These are phyloP conservation scores for Nymphaea colorata DNA, from an alignment of 164 flowering plant genomes.

Conservation along the genomic window DNA sequence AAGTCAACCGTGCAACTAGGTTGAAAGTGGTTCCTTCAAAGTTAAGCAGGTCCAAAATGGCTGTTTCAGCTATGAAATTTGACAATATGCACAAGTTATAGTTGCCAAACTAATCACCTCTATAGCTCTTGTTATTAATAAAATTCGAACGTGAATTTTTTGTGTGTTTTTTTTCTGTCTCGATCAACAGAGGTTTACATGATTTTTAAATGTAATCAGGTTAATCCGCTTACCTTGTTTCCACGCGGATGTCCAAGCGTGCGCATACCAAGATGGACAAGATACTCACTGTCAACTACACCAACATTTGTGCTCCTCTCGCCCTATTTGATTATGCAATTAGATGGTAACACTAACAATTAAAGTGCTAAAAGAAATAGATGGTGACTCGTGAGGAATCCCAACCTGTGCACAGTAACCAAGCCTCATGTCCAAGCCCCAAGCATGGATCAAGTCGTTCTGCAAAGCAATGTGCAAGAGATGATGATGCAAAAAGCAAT, in stretches of 20 bases:
- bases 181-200: too few relatives aligned
- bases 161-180: too few relatives aligned
- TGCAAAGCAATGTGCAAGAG: slow-evolving; percentile 10
- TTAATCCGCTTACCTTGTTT: slow-evolving; percentile 22
- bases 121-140: too few relatives aligned
- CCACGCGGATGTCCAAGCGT: slow-evolving; percentile 51
- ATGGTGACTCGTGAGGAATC: neutral
- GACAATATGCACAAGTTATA: too few relatives aligned
- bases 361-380: neutral
- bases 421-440: slow-evolving; percentile 85
- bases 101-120: neutral
- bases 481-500: too few relatives aligned
- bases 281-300: slow-evolving; percentile 77
- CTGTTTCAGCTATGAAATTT: too few relatives aligned
- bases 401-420: slow-evolving; percentile 90
- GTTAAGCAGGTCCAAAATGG: too few relatives aligned
- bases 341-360: neutral
- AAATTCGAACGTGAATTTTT: too few relatives aligned
- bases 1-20: too few relatives aligned
- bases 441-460: slow-evolving; percentile 96
- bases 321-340: slow-evolving; percentile 30
- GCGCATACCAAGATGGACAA: slow-evolving; percentile 65
- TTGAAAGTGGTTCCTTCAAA: too few relatives aligned
- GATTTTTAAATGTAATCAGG: too few relatives aligned
- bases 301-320: slow-evolving; percentile 73